A percentile compares a stretch with the other conserved stretches of the same genome.
phyloP scores from a whole-genome alignment of 768 basidiomycete genomes.

The Xerocomellus amylosporus region DNA sequence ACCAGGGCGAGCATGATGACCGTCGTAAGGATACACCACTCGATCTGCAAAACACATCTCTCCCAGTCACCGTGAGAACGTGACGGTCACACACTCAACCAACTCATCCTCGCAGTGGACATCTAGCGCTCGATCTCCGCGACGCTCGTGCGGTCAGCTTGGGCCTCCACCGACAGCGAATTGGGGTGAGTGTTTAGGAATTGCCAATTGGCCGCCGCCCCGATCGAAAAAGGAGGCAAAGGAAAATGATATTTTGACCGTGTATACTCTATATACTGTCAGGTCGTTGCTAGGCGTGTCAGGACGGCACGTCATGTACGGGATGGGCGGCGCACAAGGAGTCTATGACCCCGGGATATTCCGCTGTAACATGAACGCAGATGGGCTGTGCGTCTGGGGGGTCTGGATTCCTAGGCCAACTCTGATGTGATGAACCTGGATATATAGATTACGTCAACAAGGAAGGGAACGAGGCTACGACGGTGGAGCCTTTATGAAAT shows the following conservation, averaged over 20 bases:
- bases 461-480: neutral
- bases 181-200: neutral
- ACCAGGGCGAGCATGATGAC: constrained; percentile 50
- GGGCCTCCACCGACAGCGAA: neutral
- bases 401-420: no score
- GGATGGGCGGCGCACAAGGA: no score
- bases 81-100: constrained; percentile 16
- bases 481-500: neutral
- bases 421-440: neutral
- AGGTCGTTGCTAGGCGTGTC: no score
- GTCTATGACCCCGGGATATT: no score
- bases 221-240: constrained; percentile 2
- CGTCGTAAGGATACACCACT: constrained; percentile 9
- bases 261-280: no score
- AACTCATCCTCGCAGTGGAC: neutral
- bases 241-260: neutral
- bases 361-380: no score
- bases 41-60: constrained; percentile 17
- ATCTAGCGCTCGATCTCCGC: neutral
- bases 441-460: constrained; percentile 2
- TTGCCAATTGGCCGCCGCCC: constrained; percentile 7
- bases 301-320: no score
- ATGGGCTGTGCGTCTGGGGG: no score
- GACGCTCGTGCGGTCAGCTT: neutral
- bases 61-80: constrained; percentile 21